Evolutionary conservation across 2,329 filamentous ascomycete genomes (phyloP).

Genomic region (Colletotrichum echinochloae): DNA sequence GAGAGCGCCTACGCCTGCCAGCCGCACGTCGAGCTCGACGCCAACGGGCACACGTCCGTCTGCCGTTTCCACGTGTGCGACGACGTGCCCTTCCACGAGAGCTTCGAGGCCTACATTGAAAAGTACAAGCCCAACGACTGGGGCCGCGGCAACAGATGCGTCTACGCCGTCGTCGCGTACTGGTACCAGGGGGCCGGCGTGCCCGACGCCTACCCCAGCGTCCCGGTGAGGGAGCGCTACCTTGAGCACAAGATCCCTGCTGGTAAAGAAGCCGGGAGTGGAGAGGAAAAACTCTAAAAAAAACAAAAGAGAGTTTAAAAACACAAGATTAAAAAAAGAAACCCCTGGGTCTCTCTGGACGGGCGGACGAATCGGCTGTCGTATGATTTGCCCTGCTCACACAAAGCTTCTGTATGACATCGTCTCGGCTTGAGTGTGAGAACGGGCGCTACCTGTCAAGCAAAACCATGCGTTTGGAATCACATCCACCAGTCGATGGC

Average conservation of each 20-base stretch:
- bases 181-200: constrained; percentile 31
- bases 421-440: too few relatives aligned
- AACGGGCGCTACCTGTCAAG: too few relatives aligned
- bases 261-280: background rate
- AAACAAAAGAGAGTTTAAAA: too few relatives aligned
- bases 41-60: constrained; percentile 36
- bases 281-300: background rate
- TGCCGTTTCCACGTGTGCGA: constrained; percentile 38
- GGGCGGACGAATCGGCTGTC: too few relatives aligned
- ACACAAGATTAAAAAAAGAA: too few relatives aligned
- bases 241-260: background rate
- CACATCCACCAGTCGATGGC: too few relatives aligned
- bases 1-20: constrained; percentile 37
- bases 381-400: too few relatives aligned
- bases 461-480: too few relatives aligned
- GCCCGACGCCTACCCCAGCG: constrained; percentile 15
- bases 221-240: constrained; percentile 24
- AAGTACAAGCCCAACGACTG: constrained; percentile 37
- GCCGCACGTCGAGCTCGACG: constrained; percentile 27
- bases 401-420: too few relatives aligned
- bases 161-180: constrained; percentile 33
- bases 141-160: constrained; percentile 25
- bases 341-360: too few relatives aligned
- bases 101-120: constrained; percentile 35
- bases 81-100: constrained; percentile 31